Base-by-base conservation (phyloP, 305 asterid genomes). In the Solanum chacoense region DNA sequence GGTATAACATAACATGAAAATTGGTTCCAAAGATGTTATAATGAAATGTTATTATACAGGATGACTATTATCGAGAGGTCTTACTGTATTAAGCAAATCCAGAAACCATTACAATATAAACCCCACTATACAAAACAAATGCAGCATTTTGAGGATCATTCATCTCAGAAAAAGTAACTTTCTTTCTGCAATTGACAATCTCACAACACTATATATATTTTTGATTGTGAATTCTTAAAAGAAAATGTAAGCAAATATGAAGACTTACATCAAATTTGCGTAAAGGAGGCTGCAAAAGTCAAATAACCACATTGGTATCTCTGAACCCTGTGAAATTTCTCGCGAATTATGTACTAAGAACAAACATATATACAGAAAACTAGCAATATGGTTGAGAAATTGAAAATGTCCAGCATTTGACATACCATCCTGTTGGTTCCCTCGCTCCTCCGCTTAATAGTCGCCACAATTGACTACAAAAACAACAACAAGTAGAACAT, bases 381-480 rank as follows among this genome's bases (percentile, higher is more conserved):
- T 29, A 32, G 3, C 73, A 83, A 18, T n/a, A 77, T 36, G 42
- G 31, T 20, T 55, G 10, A 45, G 71, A 50, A 83, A 18, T 18
- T 50, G 45, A 22, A 22, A 84, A 31, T 31, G 24, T 83, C 11
- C 6, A 50, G 42, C 63, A 83, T 45, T 81, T 11, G 37, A 89
- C 91, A 65, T 92, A 94, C 94, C 97, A 88, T 96, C 97, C 85
- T 89, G 90, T 88, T 92, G 92, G 91, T 92, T 84, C 95, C 95
- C 94, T 93, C 95, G 94, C 97, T 95, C 92, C 92, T 93, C 94
- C 91, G 95, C 94, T 95, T 93, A 91, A 89, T 87, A 91, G 89
- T 95, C 94, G 93, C 98, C 97, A 95, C 91, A 92, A 90, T 89
- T 88, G 93, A 91, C 87, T 83, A 29, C 86, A 83, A 69, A 28